Conservation (phyloP, 768 basidiomycete genomes). For the Lactarius pseudohatsudake region DNA sequence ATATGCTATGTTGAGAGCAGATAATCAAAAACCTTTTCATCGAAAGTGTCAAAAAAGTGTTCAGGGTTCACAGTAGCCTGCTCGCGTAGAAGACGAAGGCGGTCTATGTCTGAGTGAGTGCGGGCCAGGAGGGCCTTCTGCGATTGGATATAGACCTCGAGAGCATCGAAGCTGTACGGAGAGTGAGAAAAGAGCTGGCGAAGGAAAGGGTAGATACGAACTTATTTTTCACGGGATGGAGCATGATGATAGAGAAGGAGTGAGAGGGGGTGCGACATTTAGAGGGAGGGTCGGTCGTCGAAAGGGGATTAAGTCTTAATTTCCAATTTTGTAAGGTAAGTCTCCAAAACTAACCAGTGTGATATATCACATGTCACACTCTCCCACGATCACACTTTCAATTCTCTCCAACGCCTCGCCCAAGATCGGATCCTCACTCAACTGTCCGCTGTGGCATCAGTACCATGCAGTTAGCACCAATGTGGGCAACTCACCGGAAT, state of each 20-base stretch:
- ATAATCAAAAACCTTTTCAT: slow-evolving; percentile 40
- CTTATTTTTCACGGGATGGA: slow-evolving; percentile 8
- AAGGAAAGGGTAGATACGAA: not conserved
- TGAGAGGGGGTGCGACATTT: slow-evolving; percentile 12
- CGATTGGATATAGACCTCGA: slow-evolving; percentile 60
- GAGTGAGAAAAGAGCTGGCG: not conserved
- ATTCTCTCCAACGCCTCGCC: not conserved
- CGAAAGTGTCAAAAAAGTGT: slow-evolving; percentile 36
- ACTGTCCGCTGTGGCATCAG: not conserved
- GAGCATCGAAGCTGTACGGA: slow-evolving; percentile 54
- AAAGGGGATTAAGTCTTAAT: slow-evolving; percentile 5
- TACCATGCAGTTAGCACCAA: not conserved
- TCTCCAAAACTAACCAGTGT: not conserved
- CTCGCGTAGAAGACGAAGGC: slow-evolving; percentile 47
- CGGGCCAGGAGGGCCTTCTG: slow-evolving; percentile 60
- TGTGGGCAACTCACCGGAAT: slow-evolving; percentile 8
- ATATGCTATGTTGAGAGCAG: slow-evolving; percentile 25
- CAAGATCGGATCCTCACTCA: slow-evolving; percentile 17
- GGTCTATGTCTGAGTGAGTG: slow-evolving; percentile 62
- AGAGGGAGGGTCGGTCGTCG: not conserved
- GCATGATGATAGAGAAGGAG: slow-evolving; percentile 5
- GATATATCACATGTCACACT: slow-evolving; percentile 12
- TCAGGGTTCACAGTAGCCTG: slow-evolving; percentile 41
- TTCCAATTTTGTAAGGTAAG: slow-evolving; percentile 11
- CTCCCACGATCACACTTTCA: slow-evolving; percentile 8